phyloP scores from a whole-genome alignment of 805 yeast species.

The Ogataea chonburiensis region DNA sequence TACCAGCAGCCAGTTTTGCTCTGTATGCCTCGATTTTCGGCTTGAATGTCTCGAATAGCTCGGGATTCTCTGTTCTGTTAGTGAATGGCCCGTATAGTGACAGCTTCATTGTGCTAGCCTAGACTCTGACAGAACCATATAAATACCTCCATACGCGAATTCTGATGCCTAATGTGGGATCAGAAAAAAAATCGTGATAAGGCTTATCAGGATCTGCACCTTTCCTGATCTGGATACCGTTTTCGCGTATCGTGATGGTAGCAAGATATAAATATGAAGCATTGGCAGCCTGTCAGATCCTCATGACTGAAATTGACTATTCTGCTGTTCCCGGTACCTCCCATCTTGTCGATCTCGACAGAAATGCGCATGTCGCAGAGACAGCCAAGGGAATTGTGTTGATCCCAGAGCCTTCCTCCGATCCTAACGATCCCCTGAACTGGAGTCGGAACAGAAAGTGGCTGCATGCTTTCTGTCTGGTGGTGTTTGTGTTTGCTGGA shows the following conservation, averaged over 20 bases:
- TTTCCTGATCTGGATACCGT: no score
- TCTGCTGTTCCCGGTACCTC: constrained; percentile 21
- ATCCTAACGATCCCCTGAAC: constrained; percentile 69
- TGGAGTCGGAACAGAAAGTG: constrained; percentile 54
- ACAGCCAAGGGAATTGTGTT: constrained; percentile 43
- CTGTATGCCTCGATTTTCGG: constrained; percentile 37
- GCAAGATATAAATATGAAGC: no score
- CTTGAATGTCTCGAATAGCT: constrained; percentile 27
- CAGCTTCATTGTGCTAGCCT: not conserved
- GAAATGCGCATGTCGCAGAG: constrained; percentile 10
- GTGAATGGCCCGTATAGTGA: constrained; percentile 15
- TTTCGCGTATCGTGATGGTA: no score
- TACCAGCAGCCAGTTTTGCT: constrained; percentile 25
- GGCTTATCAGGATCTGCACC: no score
- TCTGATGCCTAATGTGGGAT: not conserved
- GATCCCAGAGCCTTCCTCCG: constrained; percentile 64
- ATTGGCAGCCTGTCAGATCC: no score
- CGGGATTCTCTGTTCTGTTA: constrained; percentile 24
- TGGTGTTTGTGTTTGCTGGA: constrained; percentile 37
- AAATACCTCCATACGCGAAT: not conserved
- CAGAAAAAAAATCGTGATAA: no score
- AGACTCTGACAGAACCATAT: no score
- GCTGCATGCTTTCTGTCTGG: constrained; percentile 44
- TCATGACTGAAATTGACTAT: no score
- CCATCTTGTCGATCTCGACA: constrained; percentile 16